These are phyloP conservation scores for Tulasnella sp. DNA, from an alignment of 768 basidiomycete genomes.

Conservation along the genomic window DNA sequence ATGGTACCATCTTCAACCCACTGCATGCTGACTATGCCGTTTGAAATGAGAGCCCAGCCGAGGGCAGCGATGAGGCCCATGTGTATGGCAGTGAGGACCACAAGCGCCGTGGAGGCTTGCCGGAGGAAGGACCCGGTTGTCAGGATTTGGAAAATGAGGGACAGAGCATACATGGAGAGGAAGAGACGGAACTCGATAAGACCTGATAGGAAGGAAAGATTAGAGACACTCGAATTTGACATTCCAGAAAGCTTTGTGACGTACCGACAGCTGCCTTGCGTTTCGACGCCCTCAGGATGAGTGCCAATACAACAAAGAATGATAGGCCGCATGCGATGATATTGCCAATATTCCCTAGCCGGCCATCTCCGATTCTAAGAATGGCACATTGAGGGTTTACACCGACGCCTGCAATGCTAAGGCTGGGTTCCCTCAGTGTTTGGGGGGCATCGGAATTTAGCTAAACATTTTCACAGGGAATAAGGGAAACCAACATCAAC, in stretches of 20 bases:
- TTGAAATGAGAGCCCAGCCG: slow-evolving; percentile 57
- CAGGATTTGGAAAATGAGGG: slow-evolving; percentile 56
- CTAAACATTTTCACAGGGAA: slow-evolving; percentile 16
- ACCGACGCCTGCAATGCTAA: slow-evolving; percentile 61
- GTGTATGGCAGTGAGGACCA: slow-evolving; percentile 65
- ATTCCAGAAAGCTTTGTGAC: slow-evolving; percentile 21
- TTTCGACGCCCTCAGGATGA: slow-evolving; percentile 47
- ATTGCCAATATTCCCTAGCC: slow-evolving; percentile 75
- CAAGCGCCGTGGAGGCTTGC: slow-evolving; percentile 63
- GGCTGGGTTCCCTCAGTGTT: slow-evolving; percentile 33
- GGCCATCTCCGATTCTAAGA: slow-evolving; percentile 37
- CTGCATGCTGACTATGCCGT: slow-evolving; percentile 74
- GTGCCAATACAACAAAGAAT: slow-evolving; percentile 42
- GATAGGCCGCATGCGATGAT: slow-evolving; percentile 70
- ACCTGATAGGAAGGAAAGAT: slow-evolving; percentile 26
- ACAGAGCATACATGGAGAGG: slow-evolving; percentile 38
- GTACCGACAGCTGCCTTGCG: slow-evolving; percentile 82
- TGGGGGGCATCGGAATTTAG: slow-evolving; percentile 25
- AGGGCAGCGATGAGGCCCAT: slow-evolving; percentile 62
- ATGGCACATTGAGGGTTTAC: slow-evolving; percentile 76
- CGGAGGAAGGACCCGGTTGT: slow-evolving; percentile 67
- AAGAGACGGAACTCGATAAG: slow-evolving; percentile 69
- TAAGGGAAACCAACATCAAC: slow-evolving; percentile 11
- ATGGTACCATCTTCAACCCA: slow-evolving; percentile 80
- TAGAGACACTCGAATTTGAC: neutral